Base-by-base conservation (phyloP, 2,329 filamentous ascomycete species). In the Talaromyces marneffei region DNA sequence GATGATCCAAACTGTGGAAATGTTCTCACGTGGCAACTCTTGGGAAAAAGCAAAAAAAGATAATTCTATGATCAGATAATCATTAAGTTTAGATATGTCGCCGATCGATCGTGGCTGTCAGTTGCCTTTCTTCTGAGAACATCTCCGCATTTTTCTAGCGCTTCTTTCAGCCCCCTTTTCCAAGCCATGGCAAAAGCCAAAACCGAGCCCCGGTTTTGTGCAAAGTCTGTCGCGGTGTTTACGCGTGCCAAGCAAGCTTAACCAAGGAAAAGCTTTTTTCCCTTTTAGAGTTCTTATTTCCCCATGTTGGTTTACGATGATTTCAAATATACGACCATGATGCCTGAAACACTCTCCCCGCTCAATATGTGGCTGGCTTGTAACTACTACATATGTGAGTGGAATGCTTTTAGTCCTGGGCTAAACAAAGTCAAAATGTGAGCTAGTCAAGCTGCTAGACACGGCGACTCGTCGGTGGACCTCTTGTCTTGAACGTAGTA, bases 161-260 rank as follows among this genome's bases (percentile, higher is more conserved):
- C 31, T 37, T 50, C 52, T 55, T 55, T 55, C 23, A 37, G 35
- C 33, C 52, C 35, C 14, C 40, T 37, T 23, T 55, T 37, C 16
- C 52, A 35, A 55, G 52, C 52, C 52, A 55, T 20, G 33, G 52
- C 52, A 40, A 55, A 50, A 55, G 52, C 18, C 33, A 55, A 55
- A 35, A 35, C 33, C 16, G 7, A 9, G 40, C 44, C 44, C 27
- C 14, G 52, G 33, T 27, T 55, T 33, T n/a, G 14, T 23, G 20
- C 33, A 55, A 27, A 40, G 2, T 40, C 29, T 40, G 12, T 40
- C 52, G 20, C 33, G 23, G 33, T 10, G 52, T 55, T 40, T 33
- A 31, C 27, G 46, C 25, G 25, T 50, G 10, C n/a, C 4, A 54
- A 54, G 31, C 37, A 54, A 39, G 31, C 52, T 54, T 39, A 54